Base-by-base conservation (phyloP, 1,139 yeast species). In the Pichia sp. region DNA sequence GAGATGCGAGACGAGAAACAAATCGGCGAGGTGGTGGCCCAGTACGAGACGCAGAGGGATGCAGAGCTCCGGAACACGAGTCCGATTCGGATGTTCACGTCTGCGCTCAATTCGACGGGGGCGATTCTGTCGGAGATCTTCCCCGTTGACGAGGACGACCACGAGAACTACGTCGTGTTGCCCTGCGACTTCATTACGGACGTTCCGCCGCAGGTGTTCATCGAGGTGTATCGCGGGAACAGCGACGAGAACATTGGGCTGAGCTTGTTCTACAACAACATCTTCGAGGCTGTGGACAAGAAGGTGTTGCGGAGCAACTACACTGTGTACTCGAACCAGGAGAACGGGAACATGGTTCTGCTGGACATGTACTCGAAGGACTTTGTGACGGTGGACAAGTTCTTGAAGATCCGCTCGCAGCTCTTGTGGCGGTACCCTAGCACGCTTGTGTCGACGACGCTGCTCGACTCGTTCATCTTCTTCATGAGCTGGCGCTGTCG, bases 111-210 rank as follows among this genome's bases (percentile, higher is more conserved):
- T 5, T 67, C 76, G 29, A 83, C 89, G 30, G 96, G 96, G n/a
- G 84, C 79, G 55, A 74, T 85, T 43, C 67, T 91, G 54, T 75
- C 46, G 36, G 59, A 58, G 16, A 49, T 51, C 33, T 54, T 60
- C 44, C 77, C 34, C 71, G 52, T 49, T 10, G 48, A 48, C 20
- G 49, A 51, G 14, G 38, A 44, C 14, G 38, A 20, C 24, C 24
- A 42, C 10, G 43, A 46, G 27, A 81, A 88, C 66, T 85, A 90
- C 65, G 89, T 91, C 27, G 71, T 93, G 45, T 73, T 95, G 58
- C 97, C 99, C 3, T 92, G 98, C 73, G 99, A 95, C 70, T 87
- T 93, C 65, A 76, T 93, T 50, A 90, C 98, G 5, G 92, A 92
- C 68, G 75, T 92, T 45, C 96, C 97, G 5, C 97, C 99, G 4